Evolutionary conservation across 2,329 filamentous ascomycete genomes (phyloP), one percentile per base, ranked within the genome.

Genomic region (Hansfordia pulvinata): DNA sequence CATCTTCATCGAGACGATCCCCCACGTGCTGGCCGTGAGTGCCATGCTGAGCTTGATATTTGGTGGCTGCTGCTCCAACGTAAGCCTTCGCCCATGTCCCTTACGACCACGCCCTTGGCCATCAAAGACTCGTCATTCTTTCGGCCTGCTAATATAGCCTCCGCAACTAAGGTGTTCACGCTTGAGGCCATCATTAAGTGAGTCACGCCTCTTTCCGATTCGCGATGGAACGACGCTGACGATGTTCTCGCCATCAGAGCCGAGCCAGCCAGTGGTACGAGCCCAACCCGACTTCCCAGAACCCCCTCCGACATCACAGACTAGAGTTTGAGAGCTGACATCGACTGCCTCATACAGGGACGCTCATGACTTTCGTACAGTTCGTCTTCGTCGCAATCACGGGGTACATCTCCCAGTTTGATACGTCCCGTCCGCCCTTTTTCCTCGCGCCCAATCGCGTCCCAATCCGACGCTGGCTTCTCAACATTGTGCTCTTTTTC

Each of bases 161-260:
- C 40, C 46, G 41, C 49, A 93, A n/a, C n/a, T n/a, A n/a, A n/a
- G 76, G 84, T 94, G n/a, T 96, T 93, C 55, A 84, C 88, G 20
- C 65, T 98, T 30, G 90, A 98, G 54, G 81, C 83, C 24, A 93
- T 96, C 42, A 75, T 98, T 47, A 92, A 90, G 81, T 90, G 59
- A 69, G 76, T 58, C 25, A 27, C 27, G 32, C 26, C 30, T 21
- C 29, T 26, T 19, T 28, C 23, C 30, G 20, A 35, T 29, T 30
- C 21, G 27, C 27, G 29, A 22, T 27, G 26, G 17, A 20, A 25
- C 11, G 6, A 11, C 17, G 22, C n/a, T 20, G 8, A 27, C 25
- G n/a, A n/a, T n/a, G n/a, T n/a, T n/a, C n/a, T 4, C 6, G 4
- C 7, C 10, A 6, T 8, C 37, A 88, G 82, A 52, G 76, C 83